These are phyloP conservation scores for Aspergillus sclerotiicarbonarius DNA, from an alignment of 495 filamentous ascomycete genomes.

Conservation along the genomic window DNA sequence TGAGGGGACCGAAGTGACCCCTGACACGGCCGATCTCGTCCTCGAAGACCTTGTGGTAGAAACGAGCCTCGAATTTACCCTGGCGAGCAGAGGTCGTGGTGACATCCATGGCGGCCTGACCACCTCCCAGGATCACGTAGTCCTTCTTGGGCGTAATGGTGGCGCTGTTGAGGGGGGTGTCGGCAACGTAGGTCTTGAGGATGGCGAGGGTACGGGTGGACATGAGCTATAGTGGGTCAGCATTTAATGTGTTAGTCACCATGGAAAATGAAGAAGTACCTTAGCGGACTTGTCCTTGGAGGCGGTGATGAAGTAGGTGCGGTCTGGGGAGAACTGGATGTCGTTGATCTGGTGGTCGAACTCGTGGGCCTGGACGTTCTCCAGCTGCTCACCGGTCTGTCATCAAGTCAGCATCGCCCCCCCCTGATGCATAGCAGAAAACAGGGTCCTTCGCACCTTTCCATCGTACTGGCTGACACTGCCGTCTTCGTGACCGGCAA, in stretches of 20 bases:
- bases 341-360: constrained; percentile 82
- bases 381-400: constrained; percentile 75
- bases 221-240: constrained; percentile 57
- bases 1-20: constrained; percentile 94
- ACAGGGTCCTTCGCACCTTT: constrained; percentile 59
- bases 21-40: constrained; percentile 96
- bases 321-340: constrained; percentile 89
- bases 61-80: constrained; percentile 97
- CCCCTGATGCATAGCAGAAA: not conserved
- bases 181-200: constrained; percentile 86
- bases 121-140: constrained; percentile 94
- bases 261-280: constrained; percentile 42
- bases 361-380: constrained; percentile 80
- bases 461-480: constrained; percentile 90
- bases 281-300: constrained; percentile 97
- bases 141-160: constrained; percentile 92
- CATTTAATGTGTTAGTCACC: constrained; percentile 6
- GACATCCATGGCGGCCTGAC: constrained; percentile 98
- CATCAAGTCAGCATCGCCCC: constrained; percentile 10
- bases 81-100: constrained; percentile 92
- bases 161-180: constrained; percentile 96
- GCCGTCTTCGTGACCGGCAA: constrained; percentile 96
- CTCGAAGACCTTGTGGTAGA: constrained; percentile 99
- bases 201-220: constrained; percentile 79
- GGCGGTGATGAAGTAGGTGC: constrained; percentile 96